Percentiles rank a stretch among this genome's conserved stretches.
phyloP scores from a whole-genome alignment of 2,329 filamentous ascomycete genomes.

The Spiromastix sp. region DNA sequence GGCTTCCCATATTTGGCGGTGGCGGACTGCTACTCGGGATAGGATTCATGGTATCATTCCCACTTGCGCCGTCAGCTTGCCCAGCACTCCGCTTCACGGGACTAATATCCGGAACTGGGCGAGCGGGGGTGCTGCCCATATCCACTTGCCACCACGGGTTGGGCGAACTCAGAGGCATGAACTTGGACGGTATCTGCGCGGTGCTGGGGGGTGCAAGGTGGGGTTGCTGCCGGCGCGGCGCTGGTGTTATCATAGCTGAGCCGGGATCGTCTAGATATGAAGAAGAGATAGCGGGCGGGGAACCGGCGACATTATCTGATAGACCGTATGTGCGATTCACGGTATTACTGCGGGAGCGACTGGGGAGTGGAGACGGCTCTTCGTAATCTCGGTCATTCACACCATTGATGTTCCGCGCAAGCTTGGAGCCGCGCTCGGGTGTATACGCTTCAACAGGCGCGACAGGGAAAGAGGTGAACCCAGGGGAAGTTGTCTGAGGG shows the following conservation, averaged over 20 bases:
- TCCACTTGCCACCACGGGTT: slow-evolving; percentile 41
- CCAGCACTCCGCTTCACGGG: slow-evolving; percentile 34
- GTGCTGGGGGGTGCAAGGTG: slow-evolving; percentile 39
- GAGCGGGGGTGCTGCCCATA: slow-evolving; percentile 36
- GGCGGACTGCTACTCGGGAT: slow-evolving; percentile 40
- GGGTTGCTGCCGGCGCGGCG: slow-evolving; percentile 38
- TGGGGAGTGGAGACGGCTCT: slow-evolving; percentile 34
- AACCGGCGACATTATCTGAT: slow-evolving; percentile 29
- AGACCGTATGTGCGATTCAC: slow-evolving; percentile 27
- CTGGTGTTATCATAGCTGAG: slow-evolving; percentile 39
- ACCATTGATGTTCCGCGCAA: slow-evolving; percentile 17
- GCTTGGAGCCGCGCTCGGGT: slow-evolving; percentile 35
- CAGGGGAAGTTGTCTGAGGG: slow-evolving; percentile 28
- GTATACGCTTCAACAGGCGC: slow-evolving; percentile 37
- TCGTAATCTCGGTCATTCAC: slow-evolving; percentile 22
- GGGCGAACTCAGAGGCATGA: slow-evolving; percentile 42
- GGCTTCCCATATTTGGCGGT: slow-evolving; percentile 34
- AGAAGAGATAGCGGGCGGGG: slow-evolving; percentile 39
- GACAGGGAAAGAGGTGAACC: slow-evolving; percentile 32
- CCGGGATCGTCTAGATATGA: slow-evolving; percentile 39
- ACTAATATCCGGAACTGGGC: slow-evolving; percentile 34
- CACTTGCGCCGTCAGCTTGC: slow-evolving; percentile 19
- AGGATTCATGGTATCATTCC: slow-evolving; percentile 6
- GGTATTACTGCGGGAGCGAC: slow-evolving; percentile 16
- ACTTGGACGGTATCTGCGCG: slow-evolving; percentile 39